Percentiles rank a stretch among this genome's conserved stretches.
Evolutionary conservation across 2,329 filamentous ascomycete species (phyloP).

Genomic region (Trichophyton mentagrophytes): DNA sequence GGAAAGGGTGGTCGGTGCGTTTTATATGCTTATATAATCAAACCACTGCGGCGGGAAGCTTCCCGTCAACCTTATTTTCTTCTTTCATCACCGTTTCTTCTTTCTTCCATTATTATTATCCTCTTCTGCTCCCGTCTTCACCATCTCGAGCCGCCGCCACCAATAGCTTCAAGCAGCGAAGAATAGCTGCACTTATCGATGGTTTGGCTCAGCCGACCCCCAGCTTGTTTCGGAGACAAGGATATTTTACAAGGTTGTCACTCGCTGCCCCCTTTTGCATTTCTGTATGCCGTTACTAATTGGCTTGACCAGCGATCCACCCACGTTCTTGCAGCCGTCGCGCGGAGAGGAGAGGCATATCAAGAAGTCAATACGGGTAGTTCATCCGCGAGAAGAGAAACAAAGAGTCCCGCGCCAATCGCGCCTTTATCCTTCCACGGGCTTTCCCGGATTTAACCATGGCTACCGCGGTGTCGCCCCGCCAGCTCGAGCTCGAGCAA

Average conservation of each 20-base stretch:
- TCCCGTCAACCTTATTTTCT: background rate
- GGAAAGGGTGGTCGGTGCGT: background rate
- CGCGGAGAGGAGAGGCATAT: background rate
- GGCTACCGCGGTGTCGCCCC: background rate
- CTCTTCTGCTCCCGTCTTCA: background rate
- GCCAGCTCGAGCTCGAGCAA: background rate
- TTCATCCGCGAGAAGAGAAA: background rate
- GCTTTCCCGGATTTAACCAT: background rate
- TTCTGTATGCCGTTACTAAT: background rate
- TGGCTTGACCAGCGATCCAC: background rate
- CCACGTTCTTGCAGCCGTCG: background rate
- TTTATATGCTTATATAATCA: background rate
- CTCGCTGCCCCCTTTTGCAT: background rate
- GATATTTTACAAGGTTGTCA: background rate
- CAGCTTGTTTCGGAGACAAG: too few relatives aligned
- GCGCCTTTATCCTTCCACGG: background rate
- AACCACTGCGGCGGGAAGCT: background rate
- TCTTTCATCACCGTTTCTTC: background rate
- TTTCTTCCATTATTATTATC: background rate
- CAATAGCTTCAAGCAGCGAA: background rate
- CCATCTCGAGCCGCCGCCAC: background rate
- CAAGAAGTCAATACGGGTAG: background rate
- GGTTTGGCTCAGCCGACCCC: too few relatives aligned
- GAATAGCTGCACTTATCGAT: too few relatives aligned
- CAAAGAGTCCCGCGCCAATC: background rate